A percentile compares a stretch with the other conserved stretches of the same genome.
Conservation (phyloP, 2,329 filamentous ascomycete species). For the Neonectria sp. region DNA sequence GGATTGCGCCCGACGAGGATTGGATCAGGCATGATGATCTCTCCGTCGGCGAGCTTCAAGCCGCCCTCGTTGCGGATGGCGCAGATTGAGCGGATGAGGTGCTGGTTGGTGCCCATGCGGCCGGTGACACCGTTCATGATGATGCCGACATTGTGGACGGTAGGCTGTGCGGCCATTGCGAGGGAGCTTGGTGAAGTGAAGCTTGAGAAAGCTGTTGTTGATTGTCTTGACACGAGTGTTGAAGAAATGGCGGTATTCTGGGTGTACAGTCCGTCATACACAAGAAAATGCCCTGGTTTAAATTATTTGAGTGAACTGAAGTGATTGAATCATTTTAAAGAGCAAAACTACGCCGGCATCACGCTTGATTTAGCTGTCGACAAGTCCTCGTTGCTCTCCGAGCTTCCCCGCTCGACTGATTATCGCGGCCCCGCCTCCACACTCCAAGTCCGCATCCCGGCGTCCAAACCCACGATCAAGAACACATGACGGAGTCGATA, state of each 20-base stretch:
- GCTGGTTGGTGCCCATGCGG: slow-evolving; percentile 9
- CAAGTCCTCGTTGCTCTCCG: neutral
- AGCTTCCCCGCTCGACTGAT: slow-evolving; percentile 1
- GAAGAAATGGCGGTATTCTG: neutral
- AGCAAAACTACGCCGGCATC: neutral
- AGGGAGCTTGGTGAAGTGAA: neutral
- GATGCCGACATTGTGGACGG: slow-evolving; percentile 6
- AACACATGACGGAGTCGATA: neutral
- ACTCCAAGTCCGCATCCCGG: too few relatives aligned
- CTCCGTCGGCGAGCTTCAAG: slow-evolving; percentile 1
- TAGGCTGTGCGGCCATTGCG: neutral
- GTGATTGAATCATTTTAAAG: too few relatives aligned
- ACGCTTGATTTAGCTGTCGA: neutral
- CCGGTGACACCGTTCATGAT: slow-evolving; percentile 8
- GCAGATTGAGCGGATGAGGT: slow-evolving; percentile 8
- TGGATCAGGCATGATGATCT: slow-evolving; percentile 3
- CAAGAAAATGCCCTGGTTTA: neutral
- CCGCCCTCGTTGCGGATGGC: slow-evolving; percentile 8
- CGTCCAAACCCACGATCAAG: too few relatives aligned
- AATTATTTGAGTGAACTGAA: neutral
- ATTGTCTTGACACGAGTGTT: neutral
- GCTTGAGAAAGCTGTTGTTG: neutral
- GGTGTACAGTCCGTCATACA: neutral
- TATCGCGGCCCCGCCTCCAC: neutral
- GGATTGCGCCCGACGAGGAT: slow-evolving; percentile 1